A percentile compares a stretch with the other conserved stretches of the same genome.
Conservation (phyloP, 2,329 filamentous ascomycete species). For the Fusarium sp. region DNA sequence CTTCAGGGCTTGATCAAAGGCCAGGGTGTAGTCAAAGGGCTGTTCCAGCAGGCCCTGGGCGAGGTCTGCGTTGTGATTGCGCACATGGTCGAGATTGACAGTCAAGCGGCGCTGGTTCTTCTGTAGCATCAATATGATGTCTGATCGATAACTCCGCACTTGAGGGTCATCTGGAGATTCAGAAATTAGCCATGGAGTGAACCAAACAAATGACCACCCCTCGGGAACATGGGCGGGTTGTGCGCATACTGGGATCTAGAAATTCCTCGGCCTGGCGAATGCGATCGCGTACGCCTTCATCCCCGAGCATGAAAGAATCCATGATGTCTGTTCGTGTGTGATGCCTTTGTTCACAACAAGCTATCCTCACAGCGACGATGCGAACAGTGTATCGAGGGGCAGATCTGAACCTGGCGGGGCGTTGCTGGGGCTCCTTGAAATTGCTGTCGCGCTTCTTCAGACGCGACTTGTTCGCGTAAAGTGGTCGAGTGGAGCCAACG, state of each 20-base stretch:
- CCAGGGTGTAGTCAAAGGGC: conserved; percentile 88
- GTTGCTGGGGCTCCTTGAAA: conserved; percentile 31
- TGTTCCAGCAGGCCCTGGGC: conserved; percentile 82
- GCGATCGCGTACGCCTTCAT: conserved; percentile 86
- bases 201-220: neutral
- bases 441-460: conserved; percentile 29
- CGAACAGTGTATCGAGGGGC: conserved; percentile 21
- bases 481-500: conserved; percentile 21
- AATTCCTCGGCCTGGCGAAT: conserved; percentile 92
- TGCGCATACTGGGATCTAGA: conserved; percentile 83
- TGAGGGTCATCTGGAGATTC: conserved; percentile 60
- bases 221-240: neutral
- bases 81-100: conserved; percentile 90
- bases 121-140: conserved; percentile 84
- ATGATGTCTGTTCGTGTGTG: conserved; percentile 58
- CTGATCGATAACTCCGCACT: conserved; percentile 83
- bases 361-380: conserved; percentile 13
- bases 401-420: conserved; percentile 30
- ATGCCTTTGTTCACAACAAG: conserved; percentile 17
- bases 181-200: conserved; percentile 19
- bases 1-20: conserved; percentile 92
- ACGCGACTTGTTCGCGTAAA: conserved; percentile 46
- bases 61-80: conserved; percentile 86
- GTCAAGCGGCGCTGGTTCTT: conserved; percentile 73
- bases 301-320: conserved; percentile 81